These are phyloP conservation scores for Blastocystis sp. DNA, from an alignment of 352 stramenopile genomes.

Conservation along the genomic window DNA sequence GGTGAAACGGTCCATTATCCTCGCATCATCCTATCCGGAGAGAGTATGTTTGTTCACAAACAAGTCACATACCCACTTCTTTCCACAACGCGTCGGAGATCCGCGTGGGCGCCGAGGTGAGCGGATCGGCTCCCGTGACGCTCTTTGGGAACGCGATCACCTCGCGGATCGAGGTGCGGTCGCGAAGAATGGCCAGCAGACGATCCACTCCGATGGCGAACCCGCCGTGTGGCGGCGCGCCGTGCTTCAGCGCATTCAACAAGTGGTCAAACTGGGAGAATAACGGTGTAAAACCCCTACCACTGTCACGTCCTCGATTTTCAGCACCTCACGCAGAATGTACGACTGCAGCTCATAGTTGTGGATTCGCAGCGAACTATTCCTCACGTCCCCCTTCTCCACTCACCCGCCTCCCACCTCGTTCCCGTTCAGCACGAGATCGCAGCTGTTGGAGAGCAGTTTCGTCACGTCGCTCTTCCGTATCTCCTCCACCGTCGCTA, in stretches of 20 bases:
- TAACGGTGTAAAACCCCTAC: background rate
- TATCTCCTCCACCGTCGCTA: slow-evolving; percentile 64
- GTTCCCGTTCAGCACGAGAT: slow-evolving; percentile 74
- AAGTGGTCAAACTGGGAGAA: slow-evolving; percentile 67
- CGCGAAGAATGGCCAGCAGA: slow-evolving; percentile 71
- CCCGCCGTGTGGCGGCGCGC: slow-evolving; percentile 70
- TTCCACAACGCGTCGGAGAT: slow-evolving; percentile 24
- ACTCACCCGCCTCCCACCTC: slow-evolving; percentile 66
- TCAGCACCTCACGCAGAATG: background rate
- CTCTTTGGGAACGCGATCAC: slow-evolving; percentile 81
- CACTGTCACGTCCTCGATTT: background rate
- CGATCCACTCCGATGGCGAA: slow-evolving; percentile 75
- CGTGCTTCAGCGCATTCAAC: slow-evolving; percentile 69
- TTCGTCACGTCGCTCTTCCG: slow-evolving; percentile 68
- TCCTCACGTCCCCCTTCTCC: slow-evolving; percentile 64
- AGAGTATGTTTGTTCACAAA: no score
- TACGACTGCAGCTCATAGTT: slow-evolving; percentile 62
- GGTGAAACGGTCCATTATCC: no score
- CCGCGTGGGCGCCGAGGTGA: slow-evolving; percentile 68
- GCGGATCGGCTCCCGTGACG: slow-evolving; percentile 72
- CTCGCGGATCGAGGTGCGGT: slow-evolving; percentile 67
- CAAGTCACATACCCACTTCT: slow-evolving; percentile 3
- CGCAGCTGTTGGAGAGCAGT: slow-evolving; percentile 73
- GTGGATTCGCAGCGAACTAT: slow-evolving; percentile 69
- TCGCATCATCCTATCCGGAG: no score